Base-by-base conservation (phyloP, 1,284 basidiomycete species). In the Apiotrichum siamense region DNA sequence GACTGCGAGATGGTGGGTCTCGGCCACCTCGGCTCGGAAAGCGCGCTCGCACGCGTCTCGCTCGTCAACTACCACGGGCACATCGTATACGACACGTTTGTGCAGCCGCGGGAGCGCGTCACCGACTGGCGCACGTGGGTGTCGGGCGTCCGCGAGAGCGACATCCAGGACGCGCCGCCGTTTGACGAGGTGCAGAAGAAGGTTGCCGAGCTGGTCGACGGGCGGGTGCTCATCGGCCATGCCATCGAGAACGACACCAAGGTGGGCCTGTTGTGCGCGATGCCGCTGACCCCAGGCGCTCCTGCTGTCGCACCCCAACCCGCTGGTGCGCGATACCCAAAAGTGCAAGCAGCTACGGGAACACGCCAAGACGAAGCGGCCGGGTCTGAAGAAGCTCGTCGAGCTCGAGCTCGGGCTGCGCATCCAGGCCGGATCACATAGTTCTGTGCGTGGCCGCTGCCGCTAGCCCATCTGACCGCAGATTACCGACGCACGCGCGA, bases 1-100 rank as follows among this genome's bases (percentile, higher is more conserved):
- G 93, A 97, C 71, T 97, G 93, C 63, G 93, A 98, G 75, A 97
- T 98, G 93, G 94, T 98, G 4, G 93, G 93, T 1, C 83, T 97
- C 7, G 92, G 93, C 0, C 79, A 83, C 10, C 79, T 86, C 27
- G 92, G 90, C 11, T 58, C 80, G 2, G 82, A 96, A 67, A 91
- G 87, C 0, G 85, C 85, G 0, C 78, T 97, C 2, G 94, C 94
- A 1, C 84, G 93, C 38, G 89, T 97, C 49, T 90, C 87, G 40
- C 73, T 97, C 37, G 91, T 97, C 54, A 96, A 97, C 71, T 96
- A 84, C 68, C 79, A 91, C 63, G 94, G 94, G 0, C 82, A 79
- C 7, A 77, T 88, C 23, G 75, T 87, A 35, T 71, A 94, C 55
- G 94, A 98, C 65, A 85, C 80, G 29, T 94, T 92, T 60, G 94